These are phyloP conservation scores for Leishmania tropica DNA, from an alignment of 208 protist species.

Conservation along the genomic window DNA sequence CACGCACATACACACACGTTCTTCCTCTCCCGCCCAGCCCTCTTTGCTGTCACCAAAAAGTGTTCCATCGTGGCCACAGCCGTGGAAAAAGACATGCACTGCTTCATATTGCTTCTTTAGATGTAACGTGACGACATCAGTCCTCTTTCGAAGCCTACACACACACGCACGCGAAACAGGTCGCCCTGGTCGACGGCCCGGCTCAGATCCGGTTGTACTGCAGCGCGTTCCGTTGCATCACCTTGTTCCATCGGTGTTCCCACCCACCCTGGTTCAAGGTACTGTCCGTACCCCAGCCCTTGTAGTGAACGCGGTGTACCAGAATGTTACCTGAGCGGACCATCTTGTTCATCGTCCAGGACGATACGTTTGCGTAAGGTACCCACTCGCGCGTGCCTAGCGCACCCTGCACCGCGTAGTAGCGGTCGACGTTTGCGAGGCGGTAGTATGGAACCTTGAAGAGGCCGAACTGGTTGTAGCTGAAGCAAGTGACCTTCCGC, in stretches of 20 bases:
- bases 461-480: conserved; percentile 92
- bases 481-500: conserved; percentile 86
- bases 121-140: background rate
- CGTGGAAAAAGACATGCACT: background rate
- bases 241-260: conserved; percentile 93
- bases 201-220: conserved; percentile 84
- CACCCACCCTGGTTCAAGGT: conserved; percentile 85
- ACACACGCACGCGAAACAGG: background rate
- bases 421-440: conserved; percentile 85
- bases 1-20: background rate
- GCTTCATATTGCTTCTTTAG: background rate
- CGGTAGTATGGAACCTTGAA: conserved; percentile 84
- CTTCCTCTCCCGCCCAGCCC: background rate
- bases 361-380: conserved; percentile 88
- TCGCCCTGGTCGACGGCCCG: background rate
- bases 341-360: conserved; percentile 92
- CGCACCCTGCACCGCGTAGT: conserved; percentile 80
- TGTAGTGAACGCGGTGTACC: conserved; percentile 89
- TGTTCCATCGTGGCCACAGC: background rate
- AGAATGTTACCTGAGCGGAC: conserved; percentile 84
- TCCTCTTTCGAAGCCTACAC: background rate
- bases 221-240: conserved; percentile 85
- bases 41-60: background rate
- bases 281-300: conserved; percentile 80
- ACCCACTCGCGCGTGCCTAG: conserved; percentile 90